Percentiles rank a stretch among this genome's conserved stretches.
Evolutionary conservation across 371 early-diverging fungal species (phyloP).

Genomic region (Batrachochytrium dendrobatidis): DNA sequence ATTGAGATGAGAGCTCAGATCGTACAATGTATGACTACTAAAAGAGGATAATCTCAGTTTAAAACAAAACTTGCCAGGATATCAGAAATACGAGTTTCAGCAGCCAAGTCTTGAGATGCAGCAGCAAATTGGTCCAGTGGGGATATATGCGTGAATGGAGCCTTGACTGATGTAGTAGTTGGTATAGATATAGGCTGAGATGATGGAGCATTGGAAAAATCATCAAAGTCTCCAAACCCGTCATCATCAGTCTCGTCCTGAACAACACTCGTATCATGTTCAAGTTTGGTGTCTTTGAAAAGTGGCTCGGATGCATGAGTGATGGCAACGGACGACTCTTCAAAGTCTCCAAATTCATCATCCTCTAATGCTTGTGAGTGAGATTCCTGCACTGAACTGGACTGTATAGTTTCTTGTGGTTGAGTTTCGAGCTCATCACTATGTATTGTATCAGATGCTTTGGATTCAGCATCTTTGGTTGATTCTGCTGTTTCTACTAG

Average conservation of each 20-base stretch:
- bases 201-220: not conserved
- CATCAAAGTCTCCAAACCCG: not conserved
- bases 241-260: constrained; percentile 4
- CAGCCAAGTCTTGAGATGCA: too few relatives aligned
- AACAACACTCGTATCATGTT: not conserved
- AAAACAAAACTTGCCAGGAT: too few relatives aligned
- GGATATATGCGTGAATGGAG: too few relatives aligned
- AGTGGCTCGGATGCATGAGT: constrained; percentile 4
- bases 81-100: too few relatives aligned
- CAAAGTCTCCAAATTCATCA: constrained; percentile 40
- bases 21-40: too few relatives aligned
- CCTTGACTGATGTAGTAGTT: not conserved
- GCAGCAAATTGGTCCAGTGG: too few relatives aligned
- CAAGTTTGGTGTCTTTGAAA: not conserved
- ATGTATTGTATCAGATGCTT: not conserved
- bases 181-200: not conserved
- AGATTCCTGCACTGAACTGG: not conserved
- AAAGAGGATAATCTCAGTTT: too few relatives aligned
- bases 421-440: not conserved
- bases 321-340: constrained; percentile 10
- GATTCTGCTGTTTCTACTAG: not conserved
- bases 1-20: too few relatives aligned
- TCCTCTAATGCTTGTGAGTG: constrained; percentile 2
- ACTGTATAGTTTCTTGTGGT: not conserved
- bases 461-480: not conserved